These are phyloP conservation scores for Monosporozyma servazzii DNA, from an alignment of 805 yeast species.

Conservation along the genomic window DNA sequence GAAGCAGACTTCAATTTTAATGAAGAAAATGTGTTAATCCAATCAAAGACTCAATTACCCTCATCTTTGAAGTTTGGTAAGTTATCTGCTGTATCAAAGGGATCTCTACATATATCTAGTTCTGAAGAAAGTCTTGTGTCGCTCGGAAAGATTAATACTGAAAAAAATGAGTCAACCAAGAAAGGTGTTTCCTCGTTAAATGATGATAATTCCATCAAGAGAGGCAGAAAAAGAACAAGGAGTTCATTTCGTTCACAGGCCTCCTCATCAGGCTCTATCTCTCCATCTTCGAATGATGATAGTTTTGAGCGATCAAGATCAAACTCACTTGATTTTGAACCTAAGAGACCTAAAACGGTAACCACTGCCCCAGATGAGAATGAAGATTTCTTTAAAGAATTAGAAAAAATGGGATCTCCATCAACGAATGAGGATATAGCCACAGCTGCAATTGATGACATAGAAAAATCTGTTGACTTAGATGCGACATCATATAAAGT, in stretches of 20 bases:
- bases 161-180: not conserved
- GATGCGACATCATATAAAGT: not conserved
- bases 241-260: too few relatives aligned
- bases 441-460: not conserved
- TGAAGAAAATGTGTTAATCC: not conserved
- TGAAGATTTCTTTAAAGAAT: constrained; percentile 19
- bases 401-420: constrained; percentile 8
- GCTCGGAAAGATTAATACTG: not conserved
- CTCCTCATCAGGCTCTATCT: too few relatives aligned
- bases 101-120: not conserved
- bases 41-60: not conserved
- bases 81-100: not conserved
- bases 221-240: not conserved
- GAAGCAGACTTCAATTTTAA: not conserved
- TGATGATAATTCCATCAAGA: not conserved
- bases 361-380: constrained; percentile 15
- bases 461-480: not conserved
- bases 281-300: not conserved
- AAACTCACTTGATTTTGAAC: not conserved
- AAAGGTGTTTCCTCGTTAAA: not conserved
- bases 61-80: not conserved
- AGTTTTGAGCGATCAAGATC: not conserved
- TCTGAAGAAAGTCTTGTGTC: not conserved
- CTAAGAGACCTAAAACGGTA: not conserved
- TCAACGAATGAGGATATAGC: not conserved